These are phyloP conservation scores for Citeromyces hawaiiensis DNA, from an alignment of 1,139 yeast genomes.

Conservation along the genomic window DNA sequence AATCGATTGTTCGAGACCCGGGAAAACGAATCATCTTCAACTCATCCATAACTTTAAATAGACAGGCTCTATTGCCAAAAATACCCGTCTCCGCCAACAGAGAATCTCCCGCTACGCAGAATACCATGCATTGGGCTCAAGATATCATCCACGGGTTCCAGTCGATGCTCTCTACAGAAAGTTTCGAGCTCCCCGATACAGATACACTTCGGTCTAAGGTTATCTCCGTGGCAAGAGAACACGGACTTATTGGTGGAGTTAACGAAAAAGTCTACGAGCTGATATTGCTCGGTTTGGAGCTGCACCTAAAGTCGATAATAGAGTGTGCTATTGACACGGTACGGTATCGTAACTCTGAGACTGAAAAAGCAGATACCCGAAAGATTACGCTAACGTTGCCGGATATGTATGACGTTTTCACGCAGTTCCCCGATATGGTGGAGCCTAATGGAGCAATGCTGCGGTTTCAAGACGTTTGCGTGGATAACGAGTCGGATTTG, in stretches of 20 bases:
- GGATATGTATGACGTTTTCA: constrained; percentile 52
- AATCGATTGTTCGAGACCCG: constrained; percentile 69
- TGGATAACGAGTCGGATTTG: constrained; percentile 40
- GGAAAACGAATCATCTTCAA: constrained; percentile 67
- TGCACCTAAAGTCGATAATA: constrained; percentile 60
- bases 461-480: constrained; percentile 34
- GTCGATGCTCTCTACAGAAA: constrained; percentile 69
- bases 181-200: constrained; percentile 72
- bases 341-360: constrained; percentile 38
- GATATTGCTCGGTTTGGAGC: constrained; percentile 67
- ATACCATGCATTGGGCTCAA: constrained; percentile 79
- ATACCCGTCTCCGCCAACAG: constrained; percentile 68
- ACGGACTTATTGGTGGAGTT: constrained; percentile 79
- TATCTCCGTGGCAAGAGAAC: constrained; percentile 78
- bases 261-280: constrained; percentile 65
- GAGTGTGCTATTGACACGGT: constrained; percentile 68
- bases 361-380: constrained; percentile 2
- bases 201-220: constrained; percentile 59
- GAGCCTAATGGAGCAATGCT: constrained; percentile 54
- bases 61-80: constrained; percentile 78
- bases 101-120: constrained; percentile 26
- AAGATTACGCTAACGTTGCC: constrained; percentile 42
- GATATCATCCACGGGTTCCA: constrained; percentile 87
- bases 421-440: constrained; percentile 49
- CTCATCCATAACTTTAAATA: constrained; percentile 67